These are phyloP conservation scores for Macrolepiota dolichaula DNA, from an alignment of 768 basidiomycete species.

Conservation along the genomic window DNA sequence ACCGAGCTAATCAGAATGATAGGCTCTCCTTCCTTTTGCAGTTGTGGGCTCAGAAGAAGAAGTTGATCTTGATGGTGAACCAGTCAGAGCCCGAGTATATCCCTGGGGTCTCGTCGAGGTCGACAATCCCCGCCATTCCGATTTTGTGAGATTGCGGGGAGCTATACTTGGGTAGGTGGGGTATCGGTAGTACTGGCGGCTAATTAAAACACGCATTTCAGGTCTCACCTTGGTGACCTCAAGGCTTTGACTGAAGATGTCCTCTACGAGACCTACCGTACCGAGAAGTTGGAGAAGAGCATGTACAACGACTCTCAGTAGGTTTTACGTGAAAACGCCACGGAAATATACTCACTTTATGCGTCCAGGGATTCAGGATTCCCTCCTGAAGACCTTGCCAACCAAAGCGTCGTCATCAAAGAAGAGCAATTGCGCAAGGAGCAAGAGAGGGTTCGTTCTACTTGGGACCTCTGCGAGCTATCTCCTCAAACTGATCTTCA, in stretches of 20 bases:
- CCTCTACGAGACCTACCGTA: constrained; percentile 85
- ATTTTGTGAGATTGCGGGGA: constrained; percentile 74
- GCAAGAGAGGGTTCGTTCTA: constrained; percentile 67
- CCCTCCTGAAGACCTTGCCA: constrained; percentile 83
- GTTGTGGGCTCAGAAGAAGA: constrained; percentile 89
- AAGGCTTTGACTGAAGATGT: constrained; percentile 83
- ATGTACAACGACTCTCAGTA: constrained; percentile 58
- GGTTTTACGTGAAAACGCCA: constrained; percentile 7
- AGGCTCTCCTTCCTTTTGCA: constrained; percentile 79
- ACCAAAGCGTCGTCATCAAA: constrained; percentile 82
- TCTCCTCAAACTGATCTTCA: not conserved
- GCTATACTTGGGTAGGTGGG: constrained; percentile 61
- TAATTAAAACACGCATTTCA: constrained; percentile 21
- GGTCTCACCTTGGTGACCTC: constrained; percentile 81
- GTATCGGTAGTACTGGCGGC: constrained; percentile 22
- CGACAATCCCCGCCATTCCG: constrained; percentile 88
- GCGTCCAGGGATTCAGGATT: constrained; percentile 59
- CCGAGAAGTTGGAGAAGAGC: constrained; percentile 80
- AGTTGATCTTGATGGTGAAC: constrained; percentile 74
- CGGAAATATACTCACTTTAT: not conserved
- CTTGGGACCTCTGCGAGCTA: not conserved
- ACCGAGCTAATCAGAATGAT: not conserved
- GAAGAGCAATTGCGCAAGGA: constrained; percentile 88
- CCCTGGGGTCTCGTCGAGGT: constrained; percentile 93
- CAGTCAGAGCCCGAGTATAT: constrained; percentile 78